Evolutionary conservation across 2,329 filamentous ascomycete species (phyloP), one percentile per base, ranked within the genome.

Genomic region (Alternaria alternata): DNA sequence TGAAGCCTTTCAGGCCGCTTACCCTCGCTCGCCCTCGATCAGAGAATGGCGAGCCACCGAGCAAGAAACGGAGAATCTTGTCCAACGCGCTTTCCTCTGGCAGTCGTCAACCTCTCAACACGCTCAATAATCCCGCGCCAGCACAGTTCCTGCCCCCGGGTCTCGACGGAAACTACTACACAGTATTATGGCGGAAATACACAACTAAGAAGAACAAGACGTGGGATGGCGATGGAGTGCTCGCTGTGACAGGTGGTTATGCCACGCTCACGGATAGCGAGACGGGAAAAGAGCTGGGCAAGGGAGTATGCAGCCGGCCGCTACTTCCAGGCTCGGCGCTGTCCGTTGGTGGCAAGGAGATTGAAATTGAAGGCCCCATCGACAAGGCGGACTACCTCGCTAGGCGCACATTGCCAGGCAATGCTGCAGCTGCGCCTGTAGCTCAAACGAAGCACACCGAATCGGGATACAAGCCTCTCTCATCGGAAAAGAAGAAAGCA

Each of bases 151-250:
- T 66, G 2, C 63, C 63, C 41, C 55, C 59, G n/a, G 70, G 69
- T 11, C 55, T 64, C 6, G 72, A 80, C 41, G 77, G 68, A 39
- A 71, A 68, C 47, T 83, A 81, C 61, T 83, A 81, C 55, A 79
- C 73, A 0, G 82, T 83, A 0, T 61, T 83, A 16, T 84, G 82
- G 89, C 86, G 90, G 20, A 91, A 90, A 75, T 86, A 85, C 52
- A 91, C 88, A 0, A 85, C 81, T 6, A 92, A 91, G 75, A 92
- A 92, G 78, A 87, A 92, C 76, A 92, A 92, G 74, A 92, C 88
- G 5, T 92, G 90, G 89, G 89, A 92, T 69, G 89, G 89, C 3
- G 90, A 92, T 76, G 90, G 89, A 2, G 82, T 91, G 3, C 80
- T 92, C 8, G 81, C 82, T 4, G 81, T 89, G 4, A 77, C 80